A percentile compares a stretch with the other conserved stretches of the same genome.
phyloP scores from a whole-genome alignment of 2,329 filamentous ascomycete genomes.

The Cladosporium oxysporum region DNA sequence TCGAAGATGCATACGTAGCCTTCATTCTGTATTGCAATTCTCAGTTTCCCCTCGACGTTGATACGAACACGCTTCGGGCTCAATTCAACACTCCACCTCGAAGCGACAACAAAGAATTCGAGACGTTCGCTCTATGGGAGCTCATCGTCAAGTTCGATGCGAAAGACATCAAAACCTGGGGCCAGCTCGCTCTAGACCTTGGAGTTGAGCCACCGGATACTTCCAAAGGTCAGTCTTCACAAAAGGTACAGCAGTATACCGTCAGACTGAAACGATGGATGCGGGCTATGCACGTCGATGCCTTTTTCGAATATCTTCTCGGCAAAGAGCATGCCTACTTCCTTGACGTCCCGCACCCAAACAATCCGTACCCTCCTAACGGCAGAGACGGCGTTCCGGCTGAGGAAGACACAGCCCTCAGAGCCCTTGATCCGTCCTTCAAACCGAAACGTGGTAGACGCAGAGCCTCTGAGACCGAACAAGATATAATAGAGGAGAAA shows the following conservation, averaged over 20 bases:
- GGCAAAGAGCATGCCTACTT: slow-evolving; percentile 79
- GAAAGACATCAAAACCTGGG: slow-evolving; percentile 91
- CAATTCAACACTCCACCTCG: slow-evolving; percentile 78
- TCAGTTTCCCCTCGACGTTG: slow-evolving; percentile 67
- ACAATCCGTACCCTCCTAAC: slow-evolving; percentile 63
- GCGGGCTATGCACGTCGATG: slow-evolving; percentile 93
- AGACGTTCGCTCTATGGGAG: slow-evolving; percentile 73
- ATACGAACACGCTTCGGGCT: slow-evolving; percentile 70
- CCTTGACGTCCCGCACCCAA: slow-evolving; percentile 68
- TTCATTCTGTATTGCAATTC: slow-evolving; percentile 95
- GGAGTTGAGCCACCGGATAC: slow-evolving; percentile 82
- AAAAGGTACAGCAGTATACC: slow-evolving; percentile 94
- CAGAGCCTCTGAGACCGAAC: slow-evolving; percentile 37
- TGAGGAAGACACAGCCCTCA: slow-evolving; percentile 85
- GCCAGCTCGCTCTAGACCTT: slow-evolving; percentile 80
- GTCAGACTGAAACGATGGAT: slow-evolving; percentile 94
- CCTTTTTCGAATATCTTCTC: slow-evolving; percentile 88
- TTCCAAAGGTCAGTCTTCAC: slow-evolving; percentile 75
- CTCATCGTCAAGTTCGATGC: slow-evolving; percentile 76
- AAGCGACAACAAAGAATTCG: slow-evolving; percentile 85
- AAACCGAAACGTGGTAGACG: slow-evolving; percentile 63
- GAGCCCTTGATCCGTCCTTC: slow-evolving; percentile 77
- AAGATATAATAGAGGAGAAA: slow-evolving; percentile 29
- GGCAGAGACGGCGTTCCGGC: slow-evolving; percentile 78
- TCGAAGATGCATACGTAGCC: slow-evolving; percentile 78